These are phyloP conservation scores for Rhodotorula sp. DNA, from an alignment of 1,284 basidiomycete species.

Conservation along the genomic window DNA sequence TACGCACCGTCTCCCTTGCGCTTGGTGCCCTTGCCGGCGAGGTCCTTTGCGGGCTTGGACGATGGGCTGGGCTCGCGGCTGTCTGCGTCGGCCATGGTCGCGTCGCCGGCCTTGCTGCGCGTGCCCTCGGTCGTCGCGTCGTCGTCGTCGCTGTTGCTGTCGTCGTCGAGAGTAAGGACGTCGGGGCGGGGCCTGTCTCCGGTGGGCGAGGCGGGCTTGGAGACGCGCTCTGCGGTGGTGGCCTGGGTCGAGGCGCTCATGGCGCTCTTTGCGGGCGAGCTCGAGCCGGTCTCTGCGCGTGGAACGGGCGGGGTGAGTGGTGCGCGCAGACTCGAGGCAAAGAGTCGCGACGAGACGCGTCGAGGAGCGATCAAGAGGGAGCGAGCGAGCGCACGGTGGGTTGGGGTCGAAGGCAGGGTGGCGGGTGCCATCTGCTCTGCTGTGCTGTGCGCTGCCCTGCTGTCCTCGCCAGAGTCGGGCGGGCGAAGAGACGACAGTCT, in stretches of 20 bases:
- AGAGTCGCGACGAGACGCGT: neutral
- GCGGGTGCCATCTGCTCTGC: neutral
- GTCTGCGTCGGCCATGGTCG: neutral
- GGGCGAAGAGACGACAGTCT: neutral
- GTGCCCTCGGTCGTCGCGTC: too few species aligned
- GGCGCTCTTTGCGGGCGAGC: neutral
- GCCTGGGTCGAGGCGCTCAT: neutral
- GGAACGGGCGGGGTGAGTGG: neutral
- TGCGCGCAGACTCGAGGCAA: too few species aligned
- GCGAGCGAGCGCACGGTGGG: neutral
- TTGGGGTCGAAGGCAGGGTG: neutral
- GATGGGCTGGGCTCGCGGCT: neutral
- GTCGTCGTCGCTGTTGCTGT: neutral
- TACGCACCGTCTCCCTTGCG: neutral
- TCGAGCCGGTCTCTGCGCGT: neutral
- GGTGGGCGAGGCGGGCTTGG: neutral
- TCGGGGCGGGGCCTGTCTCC: neutral
- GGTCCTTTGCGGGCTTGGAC: neutral
- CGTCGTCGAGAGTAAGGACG: neutral
- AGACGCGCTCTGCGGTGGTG: conserved; percentile 1
- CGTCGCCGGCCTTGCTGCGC: neutral
- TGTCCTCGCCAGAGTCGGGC: neutral
- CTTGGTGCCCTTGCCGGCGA: neutral
- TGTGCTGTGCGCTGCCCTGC: neutral
- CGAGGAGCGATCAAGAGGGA: neutral